Evolutionary conservation across 176 grass and related monocot species (phyloP).

Genomic region (Areca catechu): DNA sequence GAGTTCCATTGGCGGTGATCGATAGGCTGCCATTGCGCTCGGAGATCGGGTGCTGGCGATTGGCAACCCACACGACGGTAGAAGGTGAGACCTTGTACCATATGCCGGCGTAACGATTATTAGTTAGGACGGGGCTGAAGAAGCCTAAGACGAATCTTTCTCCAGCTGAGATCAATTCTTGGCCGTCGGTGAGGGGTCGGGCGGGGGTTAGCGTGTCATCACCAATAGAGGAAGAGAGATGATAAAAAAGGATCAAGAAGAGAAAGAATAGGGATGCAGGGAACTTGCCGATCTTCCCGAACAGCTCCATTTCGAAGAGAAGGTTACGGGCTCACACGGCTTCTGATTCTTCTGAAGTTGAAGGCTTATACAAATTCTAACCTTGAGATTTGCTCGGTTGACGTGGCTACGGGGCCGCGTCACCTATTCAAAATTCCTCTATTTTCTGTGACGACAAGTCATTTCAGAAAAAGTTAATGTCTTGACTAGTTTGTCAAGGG

Average conservation of each 20-base stretch:
- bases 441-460: no score
- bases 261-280: not conserved
- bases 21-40: not conserved
- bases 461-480: no score
- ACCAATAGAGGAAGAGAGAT: not conserved
- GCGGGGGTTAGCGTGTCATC: not conserved
- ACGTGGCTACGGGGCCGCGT: no score
- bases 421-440: no score
- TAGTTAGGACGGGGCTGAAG: not conserved
- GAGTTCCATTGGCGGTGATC: not conserved
- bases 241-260: not conserved
- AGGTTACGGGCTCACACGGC: no score
- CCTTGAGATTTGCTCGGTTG: no score
- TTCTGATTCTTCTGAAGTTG: no score
- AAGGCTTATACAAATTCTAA: no score
- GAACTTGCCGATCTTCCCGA: not conserved
- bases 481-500: no score
- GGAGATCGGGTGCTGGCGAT: not conserved
- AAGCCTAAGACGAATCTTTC: not conserved
- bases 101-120: not conserved
- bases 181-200: not conserved
- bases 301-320: no score
- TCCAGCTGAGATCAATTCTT: not conserved
- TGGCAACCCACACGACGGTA: conserved; percentile 8
- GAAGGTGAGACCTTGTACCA: conserved; percentile 6